Evolutionary conservation across 768 basidiomycete genomes (phyloP), one percentile per base, ranked within the genome.

Genomic region (Phylloporus sp.): DNA sequence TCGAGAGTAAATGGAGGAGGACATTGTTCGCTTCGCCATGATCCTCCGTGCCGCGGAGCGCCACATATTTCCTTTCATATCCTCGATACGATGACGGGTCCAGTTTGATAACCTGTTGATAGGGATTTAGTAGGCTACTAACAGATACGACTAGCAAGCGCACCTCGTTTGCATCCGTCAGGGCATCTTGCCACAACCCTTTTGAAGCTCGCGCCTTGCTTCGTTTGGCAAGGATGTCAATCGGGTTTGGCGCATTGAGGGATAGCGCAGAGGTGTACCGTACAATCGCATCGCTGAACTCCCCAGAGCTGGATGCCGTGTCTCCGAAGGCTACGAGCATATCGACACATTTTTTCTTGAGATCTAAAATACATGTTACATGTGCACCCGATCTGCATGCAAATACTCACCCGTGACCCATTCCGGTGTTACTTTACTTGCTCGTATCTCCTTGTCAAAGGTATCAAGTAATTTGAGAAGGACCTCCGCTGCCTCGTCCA

Each of bases 211-310:
- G 27, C 7, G 27, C 27, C 27, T 28, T 28, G 9, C 27, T 28
- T 13, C 27, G 27, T 5, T 28, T 28, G 9, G 9, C 27, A 28
- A 28, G 27, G 27, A 28, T 28, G 27, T 28, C 9, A 8, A 9
- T 28, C 9, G 27, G 7, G 27, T 28, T 9, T 28, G 27, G 13
- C 9, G 27, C 9, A 4, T 27, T 5, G 15, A 52, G 43, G 27
- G 20, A 44, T 11, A 52, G 27, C 1, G 51, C 51, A 38, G 42
- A 29, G 4, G 51, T 37, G 18, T 52, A 52, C 15, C 9, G 33
- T 14, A 6, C 38, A 42, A 40, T 44, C 23, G 50, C 50, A 4
- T 48, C 6, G 14, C 29, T 38, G 7, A 44, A 7, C 5, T 46
- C 17, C 3, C 20, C 22, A 9, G 37, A n/a, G 1, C 3, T n/a